Conservation (phyloP, 228 moss, liverwort and hornwort genomes). For the Sphagnum magellanicum region DNA sequence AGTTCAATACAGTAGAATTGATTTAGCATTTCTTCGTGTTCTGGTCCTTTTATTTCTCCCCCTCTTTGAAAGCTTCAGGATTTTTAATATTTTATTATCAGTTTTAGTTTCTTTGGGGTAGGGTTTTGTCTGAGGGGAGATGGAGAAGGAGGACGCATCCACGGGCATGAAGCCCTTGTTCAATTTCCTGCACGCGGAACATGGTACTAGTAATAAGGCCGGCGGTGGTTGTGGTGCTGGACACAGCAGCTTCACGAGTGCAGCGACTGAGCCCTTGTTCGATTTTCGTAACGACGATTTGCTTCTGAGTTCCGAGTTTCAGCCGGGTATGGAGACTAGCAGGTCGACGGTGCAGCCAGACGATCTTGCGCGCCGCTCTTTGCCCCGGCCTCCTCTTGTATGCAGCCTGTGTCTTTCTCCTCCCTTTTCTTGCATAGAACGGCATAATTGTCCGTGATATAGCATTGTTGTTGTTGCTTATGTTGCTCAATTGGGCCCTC, state of each 20-base stretch:
- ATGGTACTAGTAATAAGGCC: too few species aligned
- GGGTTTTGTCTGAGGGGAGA: too few species aligned
- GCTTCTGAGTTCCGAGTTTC: constrained; percentile 66
- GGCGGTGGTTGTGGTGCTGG: constrained; percentile 18
- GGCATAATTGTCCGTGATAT: constrained; percentile 1
- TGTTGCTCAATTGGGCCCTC: neutral
- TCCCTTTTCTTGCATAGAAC: neutral
- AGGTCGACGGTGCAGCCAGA: constrained; percentile 33
- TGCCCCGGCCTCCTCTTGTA: constrained; percentile 40
- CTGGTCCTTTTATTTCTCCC: too few species aligned
- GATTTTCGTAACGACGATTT: constrained; percentile 60
- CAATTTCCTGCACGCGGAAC: constrained; percentile 18
- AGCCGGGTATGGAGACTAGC: constrained; percentile 52
- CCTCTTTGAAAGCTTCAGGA: too few species aligned
- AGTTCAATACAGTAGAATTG: too few species aligned
- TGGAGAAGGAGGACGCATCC: too few species aligned
- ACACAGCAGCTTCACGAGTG: constrained; percentile 25
- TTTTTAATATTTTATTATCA: too few species aligned
- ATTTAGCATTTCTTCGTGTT: too few species aligned
- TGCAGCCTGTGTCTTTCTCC: constrained; percentile 4
- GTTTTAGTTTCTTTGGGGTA: too few species aligned
- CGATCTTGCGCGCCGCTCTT: constrained; percentile 30
- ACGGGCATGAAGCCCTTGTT: constrained; percentile 54
- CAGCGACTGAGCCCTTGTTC: constrained; percentile 37
- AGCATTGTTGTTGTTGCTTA: too few species aligned